A percentile compares a stretch with the other conserved stretches of the same genome.
phyloP scores from a whole-genome alignment of 2,329 filamentous ascomycete species.

The Myriangium duriaei region DNA sequence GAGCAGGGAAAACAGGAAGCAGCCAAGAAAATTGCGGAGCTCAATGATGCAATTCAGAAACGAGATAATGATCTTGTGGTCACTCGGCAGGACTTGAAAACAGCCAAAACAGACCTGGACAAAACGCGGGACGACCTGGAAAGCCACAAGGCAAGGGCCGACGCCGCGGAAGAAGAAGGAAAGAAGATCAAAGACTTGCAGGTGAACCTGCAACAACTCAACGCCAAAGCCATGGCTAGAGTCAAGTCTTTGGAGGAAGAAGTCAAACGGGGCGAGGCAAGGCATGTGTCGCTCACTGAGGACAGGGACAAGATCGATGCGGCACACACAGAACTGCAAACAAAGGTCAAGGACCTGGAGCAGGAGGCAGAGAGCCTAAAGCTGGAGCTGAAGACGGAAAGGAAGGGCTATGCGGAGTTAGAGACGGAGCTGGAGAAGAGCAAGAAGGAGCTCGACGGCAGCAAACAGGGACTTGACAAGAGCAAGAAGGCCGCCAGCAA shows the following conservation, averaged over 20 bases:
- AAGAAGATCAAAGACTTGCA: conserved; percentile 23
- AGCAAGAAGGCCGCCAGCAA: background rate
- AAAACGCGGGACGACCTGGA: conserved; percentile 13
- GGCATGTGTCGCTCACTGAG: conserved; percentile 12
- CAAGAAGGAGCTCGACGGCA: too few species aligned
- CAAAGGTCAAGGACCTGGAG: conserved; percentile 32
- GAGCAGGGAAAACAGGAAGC: conserved; percentile 12
- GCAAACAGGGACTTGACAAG: too few species aligned
- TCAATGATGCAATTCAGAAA: conserved; percentile 3
- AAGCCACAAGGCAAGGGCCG: conserved; percentile 13
- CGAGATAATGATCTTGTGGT: conserved; percentile 17
- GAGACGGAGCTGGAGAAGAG: conserved; percentile 10
- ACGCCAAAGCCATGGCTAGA: conserved; percentile 13
- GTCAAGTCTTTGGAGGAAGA: conserved; percentile 15
- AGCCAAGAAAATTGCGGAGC: conserved; percentile 3
- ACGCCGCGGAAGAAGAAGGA: conserved; percentile 17
- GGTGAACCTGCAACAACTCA: conserved; percentile 13
- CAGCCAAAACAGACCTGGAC: conserved; percentile 8
- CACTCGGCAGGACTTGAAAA: conserved; percentile 15
- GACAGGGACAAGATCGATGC: conserved; percentile 17
- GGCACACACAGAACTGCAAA: conserved; percentile 15
- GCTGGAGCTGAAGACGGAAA: conserved; percentile 12
- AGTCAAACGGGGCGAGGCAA: conserved; percentile 5
- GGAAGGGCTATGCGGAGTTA: conserved; percentile 13
- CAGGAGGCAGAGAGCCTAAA: conserved; percentile 17